Base-by-base conservation (phyloP, 1,139 yeast species). In the Taiozyma sp. region DNA sequence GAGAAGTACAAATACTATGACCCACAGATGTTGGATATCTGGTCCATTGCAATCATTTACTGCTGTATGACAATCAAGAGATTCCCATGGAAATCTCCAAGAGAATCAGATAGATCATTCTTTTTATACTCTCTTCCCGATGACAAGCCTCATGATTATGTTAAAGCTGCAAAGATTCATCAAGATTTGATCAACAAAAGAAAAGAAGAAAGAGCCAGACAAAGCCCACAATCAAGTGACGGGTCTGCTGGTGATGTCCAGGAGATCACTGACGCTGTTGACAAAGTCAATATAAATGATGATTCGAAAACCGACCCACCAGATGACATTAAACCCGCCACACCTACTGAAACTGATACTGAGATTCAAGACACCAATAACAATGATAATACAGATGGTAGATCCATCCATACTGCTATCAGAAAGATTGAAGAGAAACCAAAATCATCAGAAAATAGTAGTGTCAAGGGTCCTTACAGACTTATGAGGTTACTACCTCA, bases 41-140 rank as follows among this genome's bases (percentile, higher is more conserved):
- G 99, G 99, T 91, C 97, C 1, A 77, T 88, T 54, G 99, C 97
- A 12, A 91, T 93, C 47, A 92, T 93, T 43, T 93, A 86, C 67
- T 93, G 98, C 71, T 93, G 99, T 70, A 91, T 92, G 96, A 84
- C 93, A 51, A 73, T 93, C 60, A 87, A 93, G 62, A 78, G 97
- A 63, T 93, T 93, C 72, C 99, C 99, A 1, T 95, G 99, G 99
- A 93, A 92, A 65, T 90, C 89, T 8, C 99, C 99, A 8, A 83
- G 83, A 63, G 74, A 81, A 29, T 80, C 87, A n/a, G 99, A 95
- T 69, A 86, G 86, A 56, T 88, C 96, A 55, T 95, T 85, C 72
- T 81, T 81, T 68, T 71, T 85, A 72, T 76, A 62, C 65, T 75
- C 64, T 68, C 68, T 70, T 71, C 74, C 61, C 2, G 76, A 73